Evolutionary conservation across 495 filamentous ascomycete genomes (phyloP).

Genomic region (Durotheca rogersii): DNA sequence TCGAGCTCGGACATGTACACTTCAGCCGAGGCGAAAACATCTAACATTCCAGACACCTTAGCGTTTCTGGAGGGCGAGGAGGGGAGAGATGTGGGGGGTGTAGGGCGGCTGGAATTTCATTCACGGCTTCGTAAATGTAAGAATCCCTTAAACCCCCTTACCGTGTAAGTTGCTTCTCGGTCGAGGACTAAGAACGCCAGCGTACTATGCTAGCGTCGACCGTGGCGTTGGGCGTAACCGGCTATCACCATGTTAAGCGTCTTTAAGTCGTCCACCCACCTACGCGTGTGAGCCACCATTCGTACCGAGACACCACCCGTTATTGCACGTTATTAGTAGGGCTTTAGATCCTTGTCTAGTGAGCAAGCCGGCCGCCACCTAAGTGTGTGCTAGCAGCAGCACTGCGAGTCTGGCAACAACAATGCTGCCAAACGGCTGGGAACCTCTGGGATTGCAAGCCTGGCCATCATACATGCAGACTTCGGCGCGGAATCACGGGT

Average conservation of each 20-base stretch:
- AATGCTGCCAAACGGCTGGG: too few species aligned
- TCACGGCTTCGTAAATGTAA: too few species aligned
- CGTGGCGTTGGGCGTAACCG: constrained; percentile 16
- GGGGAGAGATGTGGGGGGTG: too few species aligned
- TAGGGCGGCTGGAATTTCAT: too few species aligned
- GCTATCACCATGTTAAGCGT: constrained; percentile 11
- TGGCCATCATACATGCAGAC: constrained; percentile 8
- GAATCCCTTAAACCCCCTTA: too few species aligned
- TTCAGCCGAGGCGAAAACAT: too few species aligned
- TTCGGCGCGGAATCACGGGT: constrained; percentile 6
- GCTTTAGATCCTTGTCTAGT: background rate
- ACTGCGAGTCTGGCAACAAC: too few species aligned
- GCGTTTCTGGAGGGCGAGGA: constrained; percentile 1
- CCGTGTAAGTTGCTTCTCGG: constrained; percentile 7
- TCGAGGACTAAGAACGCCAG: constrained; percentile 18
- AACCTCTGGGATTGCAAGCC: constrained; percentile 1
- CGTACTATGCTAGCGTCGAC: constrained; percentile 16
- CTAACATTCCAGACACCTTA: constrained; percentile 8
- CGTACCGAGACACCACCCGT: constrained; percentile 7
- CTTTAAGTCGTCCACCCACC: constrained; percentile 4
- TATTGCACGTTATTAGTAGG: background rate
- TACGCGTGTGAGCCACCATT: constrained; percentile 13
- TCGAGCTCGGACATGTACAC: too few species aligned
- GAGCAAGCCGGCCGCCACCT: background rate
- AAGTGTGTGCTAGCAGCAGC: too few species aligned